phyloP scores from a whole-genome alignment of 352 stramenopile genomes.

The Phytophthora podocarpi region DNA sequence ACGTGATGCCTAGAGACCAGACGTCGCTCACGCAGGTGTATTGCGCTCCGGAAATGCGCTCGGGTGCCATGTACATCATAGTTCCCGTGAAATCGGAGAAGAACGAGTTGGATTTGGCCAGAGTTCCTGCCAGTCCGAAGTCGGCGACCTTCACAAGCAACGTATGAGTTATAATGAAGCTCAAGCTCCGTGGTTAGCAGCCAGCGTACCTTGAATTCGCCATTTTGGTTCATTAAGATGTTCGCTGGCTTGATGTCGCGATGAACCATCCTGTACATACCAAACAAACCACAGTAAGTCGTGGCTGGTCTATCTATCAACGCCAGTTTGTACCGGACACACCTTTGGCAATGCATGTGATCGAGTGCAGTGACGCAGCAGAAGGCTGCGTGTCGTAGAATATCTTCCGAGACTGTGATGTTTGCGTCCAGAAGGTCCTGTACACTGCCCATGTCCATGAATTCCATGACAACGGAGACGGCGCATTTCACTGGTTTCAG shows the following conservation, averaged over 20 bases:
- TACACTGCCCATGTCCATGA: constrained; percentile 92
- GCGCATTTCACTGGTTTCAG: constrained; percentile 69
- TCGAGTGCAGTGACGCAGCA: constrained; percentile 83
- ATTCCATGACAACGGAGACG: constrained; percentile 92
- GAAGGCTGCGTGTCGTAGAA: constrained; percentile 79
- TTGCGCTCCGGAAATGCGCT: constrained; percentile 87
- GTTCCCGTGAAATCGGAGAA: constrained; percentile 91
- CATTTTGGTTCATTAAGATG: constrained; percentile 83
- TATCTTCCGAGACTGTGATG: constrained; percentile 51
- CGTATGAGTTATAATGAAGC: constrained; percentile 1
- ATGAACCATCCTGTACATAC: constrained; percentile 39
- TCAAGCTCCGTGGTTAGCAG: neutral
- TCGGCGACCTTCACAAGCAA: constrained; percentile 57
- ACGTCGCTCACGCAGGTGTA: constrained; percentile 88
- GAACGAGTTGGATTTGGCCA: constrained; percentile 79
- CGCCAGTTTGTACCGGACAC: too few species aligned
- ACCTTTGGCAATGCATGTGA: constrained; percentile 86
- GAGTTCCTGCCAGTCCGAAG: constrained; percentile 78
- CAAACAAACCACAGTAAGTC: too few species aligned
- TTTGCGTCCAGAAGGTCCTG: constrained; percentile 72
- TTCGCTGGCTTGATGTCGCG: constrained; percentile 92
- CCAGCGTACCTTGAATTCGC: constrained; percentile 77
- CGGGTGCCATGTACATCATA: constrained; percentile 95
- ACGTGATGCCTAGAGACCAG: constrained; percentile 77
- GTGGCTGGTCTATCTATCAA: too few species aligned